Base-by-base conservation (phyloP, 495 filamentous ascomycete species). In the Penicillium pancosmium region DNA sequence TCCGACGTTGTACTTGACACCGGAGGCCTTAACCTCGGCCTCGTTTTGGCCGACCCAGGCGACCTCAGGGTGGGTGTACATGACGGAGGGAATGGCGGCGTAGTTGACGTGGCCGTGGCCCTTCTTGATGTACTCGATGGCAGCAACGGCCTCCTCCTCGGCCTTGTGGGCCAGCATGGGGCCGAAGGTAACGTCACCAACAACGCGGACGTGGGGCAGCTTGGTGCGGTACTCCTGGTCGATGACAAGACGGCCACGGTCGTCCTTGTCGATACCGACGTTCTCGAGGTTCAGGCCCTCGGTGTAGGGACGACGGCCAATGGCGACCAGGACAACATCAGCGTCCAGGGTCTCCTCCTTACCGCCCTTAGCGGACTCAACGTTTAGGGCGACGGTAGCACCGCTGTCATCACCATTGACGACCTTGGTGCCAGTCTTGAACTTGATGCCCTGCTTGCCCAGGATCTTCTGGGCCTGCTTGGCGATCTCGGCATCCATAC, bases 131-230 rank as follows among this genome's bases (percentile, higher is more conserved):
- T 91, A 98, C 77, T 98, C 94, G 43, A 98, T 83, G 41, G 85
- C 92, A 12, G 94, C 94, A 50, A 97, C 92, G 54, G 82, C 94
- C 80, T 98, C 94, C 80, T 98, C 94, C 80, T 98, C 94, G 43
- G 95, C 94, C 84, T 98, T 98, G 84, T 98, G 94, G 51, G 94
- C 94, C 68, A 98, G 87, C 94, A 98, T 98, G 66, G 94, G 95
- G 16, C 94, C 94, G 78, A 98, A 98, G 16, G 94, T 98, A 73
- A 86, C 90, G 77, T 98, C 94, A 68, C 94, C 94, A 63, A 98
- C 88, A 69, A 92, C 93, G 62, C 94, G 93, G 75, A 98, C 96
- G 80, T 98, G 95, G 12, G 92, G 88, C 53, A 93, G 74, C 81
- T 96, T 97, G 68, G 94, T 98, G 78, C 94, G 92, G 83, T 96